Conservation (phyloP, 768 basidiomycete genomes). For the Suillus tomentosus region DNA sequence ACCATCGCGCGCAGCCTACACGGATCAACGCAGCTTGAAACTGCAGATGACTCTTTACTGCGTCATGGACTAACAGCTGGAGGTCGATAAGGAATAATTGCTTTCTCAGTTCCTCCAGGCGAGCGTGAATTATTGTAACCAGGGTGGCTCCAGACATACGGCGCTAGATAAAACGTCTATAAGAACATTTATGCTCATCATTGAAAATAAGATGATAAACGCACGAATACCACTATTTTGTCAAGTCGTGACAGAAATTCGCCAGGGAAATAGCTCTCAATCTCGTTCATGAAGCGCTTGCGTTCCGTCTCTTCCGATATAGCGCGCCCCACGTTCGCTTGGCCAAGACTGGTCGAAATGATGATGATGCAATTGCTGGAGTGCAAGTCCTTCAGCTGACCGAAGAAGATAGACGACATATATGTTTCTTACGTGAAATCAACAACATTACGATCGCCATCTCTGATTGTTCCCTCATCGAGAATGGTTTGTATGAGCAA, state of each 20-base stretch:
- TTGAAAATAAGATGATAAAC: neutral
- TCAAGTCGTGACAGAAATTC: constrained; percentile 12
- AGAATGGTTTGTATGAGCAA: constrained; percentile 47
- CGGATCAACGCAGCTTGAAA: neutral
- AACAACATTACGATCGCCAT: constrained; percentile 28
- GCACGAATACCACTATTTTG: constrained; percentile 13
- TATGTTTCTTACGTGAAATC: constrained; percentile 8
- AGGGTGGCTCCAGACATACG: constrained; percentile 7
- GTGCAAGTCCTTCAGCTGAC: neutral
- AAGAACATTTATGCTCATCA: neutral
- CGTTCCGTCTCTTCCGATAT: constrained; percentile 9
- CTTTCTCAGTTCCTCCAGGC: constrained; percentile 12
- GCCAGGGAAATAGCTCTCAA: constrained; percentile 8
- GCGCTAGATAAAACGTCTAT: constrained; percentile 3
- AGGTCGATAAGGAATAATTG: constrained; percentile 8
- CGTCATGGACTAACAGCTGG: constrained; percentile 3
- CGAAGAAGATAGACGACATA: neutral
- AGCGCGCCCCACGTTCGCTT: constrained; percentile 5
- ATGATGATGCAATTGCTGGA: constrained; percentile 12
- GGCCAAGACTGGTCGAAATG: constrained; percentile 11
- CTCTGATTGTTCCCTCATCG: constrained; percentile 47
- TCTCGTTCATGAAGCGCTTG: constrained; percentile 9
- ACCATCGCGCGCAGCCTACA: constrained; percentile 9
- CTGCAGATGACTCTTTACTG: neutral
- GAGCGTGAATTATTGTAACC: constrained; percentile 7